Evolutionary conservation across 306 rosid species (phyloP).

Genomic region (Elaeagnus macrophylla): DNA sequence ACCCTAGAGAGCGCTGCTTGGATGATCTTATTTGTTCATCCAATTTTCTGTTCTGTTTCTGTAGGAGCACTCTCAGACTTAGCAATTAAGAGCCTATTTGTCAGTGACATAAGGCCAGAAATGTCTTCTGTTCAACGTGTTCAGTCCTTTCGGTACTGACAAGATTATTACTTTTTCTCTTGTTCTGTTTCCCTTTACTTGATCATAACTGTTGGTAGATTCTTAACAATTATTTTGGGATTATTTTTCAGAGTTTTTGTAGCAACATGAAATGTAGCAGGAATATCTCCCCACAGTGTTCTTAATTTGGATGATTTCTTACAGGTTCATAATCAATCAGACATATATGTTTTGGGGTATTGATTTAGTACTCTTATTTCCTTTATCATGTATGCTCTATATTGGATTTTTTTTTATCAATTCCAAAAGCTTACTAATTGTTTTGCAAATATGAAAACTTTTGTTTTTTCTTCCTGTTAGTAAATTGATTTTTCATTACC

Average conservation of each 20-base stretch:
- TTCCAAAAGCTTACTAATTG: neutral
- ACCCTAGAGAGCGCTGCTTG: too few relatives aligned
- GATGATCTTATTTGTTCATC: too few relatives aligned
- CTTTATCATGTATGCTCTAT: neutral
- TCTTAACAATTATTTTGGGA: neutral
- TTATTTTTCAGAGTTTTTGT: conserved; percentile 46
- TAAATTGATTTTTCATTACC: too few relatives aligned
- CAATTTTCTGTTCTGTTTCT: neutral
- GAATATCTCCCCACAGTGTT: conserved; percentile 58
- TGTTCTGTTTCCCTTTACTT: neutral
- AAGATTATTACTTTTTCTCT: conserved; percentile 3
- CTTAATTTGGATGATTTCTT: conserved; percentile 81
- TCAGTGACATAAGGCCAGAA: conserved; percentile 25
- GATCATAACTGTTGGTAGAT: neutral
- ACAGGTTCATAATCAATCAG: conserved; percentile 48
- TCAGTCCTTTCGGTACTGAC: conserved; percentile 57
- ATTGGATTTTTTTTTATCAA: neutral
- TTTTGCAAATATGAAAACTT: neutral
- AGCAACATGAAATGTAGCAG: conserved; percentile 97
- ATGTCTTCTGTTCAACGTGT: conserved; percentile 46
- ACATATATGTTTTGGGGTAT: conserved; percentile 89
- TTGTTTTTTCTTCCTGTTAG: too few relatives aligned
- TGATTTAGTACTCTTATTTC: conserved; percentile 9
- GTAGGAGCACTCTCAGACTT: conserved; percentile 38
- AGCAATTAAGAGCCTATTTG: conserved; percentile 19